phyloP scores from a whole-genome alignment of 2,329 filamentous ascomycete genomes.

The Fusarium incarnatum region DNA sequence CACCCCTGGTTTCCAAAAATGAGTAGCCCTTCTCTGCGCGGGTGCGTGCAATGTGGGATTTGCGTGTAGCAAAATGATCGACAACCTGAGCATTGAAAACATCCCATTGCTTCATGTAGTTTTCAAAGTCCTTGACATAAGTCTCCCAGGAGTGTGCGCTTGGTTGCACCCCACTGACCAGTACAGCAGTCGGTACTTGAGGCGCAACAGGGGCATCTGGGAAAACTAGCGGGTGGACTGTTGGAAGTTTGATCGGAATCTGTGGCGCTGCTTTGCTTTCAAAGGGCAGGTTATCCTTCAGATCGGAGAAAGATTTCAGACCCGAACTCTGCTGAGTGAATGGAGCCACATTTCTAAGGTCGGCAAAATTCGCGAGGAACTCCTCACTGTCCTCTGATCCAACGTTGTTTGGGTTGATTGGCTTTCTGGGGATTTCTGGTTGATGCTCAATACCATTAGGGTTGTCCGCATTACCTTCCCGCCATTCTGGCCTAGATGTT shows the following conservation, averaged over 20 bases:
- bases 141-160: constrained; percentile 59
- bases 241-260: constrained; percentile 53
- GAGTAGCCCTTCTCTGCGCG: constrained; percentile 57
- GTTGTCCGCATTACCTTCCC: constrained; percentile 59
- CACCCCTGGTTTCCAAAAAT: constrained; percentile 59
- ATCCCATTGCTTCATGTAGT: constrained; percentile 64
- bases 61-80: constrained; percentile 66
- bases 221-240: constrained; percentile 56
- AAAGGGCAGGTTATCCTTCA: constrained; percentile 69
- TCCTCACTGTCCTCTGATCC: constrained; percentile 69
- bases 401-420: constrained; percentile 52
- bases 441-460: constrained; percentile 41
- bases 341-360: constrained; percentile 68
- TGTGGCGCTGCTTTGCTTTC: constrained; percentile 62
- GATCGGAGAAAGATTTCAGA: constrained; percentile 65
- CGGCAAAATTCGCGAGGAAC: constrained; percentile 64
- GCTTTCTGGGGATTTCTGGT: constrained; percentile 36
- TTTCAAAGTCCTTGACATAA: constrained; percentile 65
- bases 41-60: constrained; percentile 55
- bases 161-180: constrained; percentile 58
- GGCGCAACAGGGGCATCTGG: constrained; percentile 64
- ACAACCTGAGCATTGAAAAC: constrained; percentile 65
- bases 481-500: constrained; percentile 69
- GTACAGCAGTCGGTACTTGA: constrained; percentile 57
- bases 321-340: constrained; percentile 62